phyloP scores from a whole-genome alignment of 2,329 filamentous ascomycete genomes.

The Ceratocystis lukuohia region DNA sequence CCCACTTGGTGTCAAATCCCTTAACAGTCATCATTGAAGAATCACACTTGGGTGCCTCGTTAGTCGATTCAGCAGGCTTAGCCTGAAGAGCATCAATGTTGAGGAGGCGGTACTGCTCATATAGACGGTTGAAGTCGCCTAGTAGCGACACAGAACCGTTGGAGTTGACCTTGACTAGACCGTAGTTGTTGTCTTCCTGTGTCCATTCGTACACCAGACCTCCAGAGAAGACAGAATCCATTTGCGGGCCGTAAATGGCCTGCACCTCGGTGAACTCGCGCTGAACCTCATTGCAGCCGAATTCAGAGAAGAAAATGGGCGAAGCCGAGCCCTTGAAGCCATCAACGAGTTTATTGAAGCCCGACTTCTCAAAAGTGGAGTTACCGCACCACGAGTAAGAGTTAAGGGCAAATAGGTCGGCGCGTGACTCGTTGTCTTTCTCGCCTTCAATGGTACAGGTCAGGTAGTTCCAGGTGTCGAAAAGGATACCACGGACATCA shows the following conservation, averaged over 20 bases:
- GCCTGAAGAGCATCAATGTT: slow-evolving; percentile 53
- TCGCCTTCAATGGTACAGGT: slow-evolving; percentile 48
- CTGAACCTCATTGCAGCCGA: slow-evolving; percentile 60
- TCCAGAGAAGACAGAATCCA: slow-evolving; percentile 56
- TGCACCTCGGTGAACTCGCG: slow-evolving; percentile 64
- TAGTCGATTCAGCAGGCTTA: slow-evolving; percentile 41
- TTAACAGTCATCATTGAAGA: slow-evolving; percentile 50
- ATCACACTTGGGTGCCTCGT: slow-evolving; percentile 48
- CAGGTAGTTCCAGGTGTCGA: slow-evolving; percentile 65
- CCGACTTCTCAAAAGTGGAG: slow-evolving; percentile 48
- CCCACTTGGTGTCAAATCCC: slow-evolving; percentile 67
- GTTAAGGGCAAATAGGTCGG: slow-evolving; percentile 67
- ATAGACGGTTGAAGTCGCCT: slow-evolving; percentile 59
- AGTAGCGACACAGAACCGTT: slow-evolving; percentile 46
- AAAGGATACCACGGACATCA: slow-evolving; percentile 58
- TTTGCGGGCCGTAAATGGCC: slow-evolving; percentile 56
- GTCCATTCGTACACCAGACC: slow-evolving; percentile 73
- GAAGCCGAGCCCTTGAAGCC: slow-evolving; percentile 54
- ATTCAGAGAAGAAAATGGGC: slow-evolving; percentile 73
- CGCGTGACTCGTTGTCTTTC: slow-evolving; percentile 45
- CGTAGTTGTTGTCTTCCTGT: slow-evolving; percentile 54
- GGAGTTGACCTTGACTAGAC: slow-evolving; percentile 48
- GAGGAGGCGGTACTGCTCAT: slow-evolving; percentile 59
- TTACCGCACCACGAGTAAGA: slow-evolving; percentile 57
- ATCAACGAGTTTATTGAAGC: slow-evolving; percentile 48